Evolutionary conservation across 2,329 filamentous ascomycete species (phyloP), one percentile per base, ranked within the genome.

Genomic region (Exophiala viscosa): DNA sequence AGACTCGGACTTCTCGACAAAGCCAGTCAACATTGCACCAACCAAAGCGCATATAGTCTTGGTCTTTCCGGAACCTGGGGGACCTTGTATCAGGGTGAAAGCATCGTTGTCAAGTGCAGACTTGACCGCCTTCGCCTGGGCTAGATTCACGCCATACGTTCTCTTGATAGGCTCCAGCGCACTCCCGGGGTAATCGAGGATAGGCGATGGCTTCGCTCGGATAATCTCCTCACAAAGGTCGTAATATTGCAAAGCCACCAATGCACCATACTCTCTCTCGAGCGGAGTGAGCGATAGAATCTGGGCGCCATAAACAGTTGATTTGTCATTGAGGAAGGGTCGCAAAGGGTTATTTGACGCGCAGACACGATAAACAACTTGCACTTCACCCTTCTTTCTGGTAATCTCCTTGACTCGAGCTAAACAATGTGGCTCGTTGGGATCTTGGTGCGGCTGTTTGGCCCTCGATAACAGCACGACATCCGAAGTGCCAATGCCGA

Each of bases 41-140:
- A 97, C 91, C 77, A 99, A 95, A 31, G 92, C 93, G 50, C 95
- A 83, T 55, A 99, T 99, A 0, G 93, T 99, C 69, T 99, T 99
- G 0, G 93, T 99, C 74, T 99, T 99, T 66, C 92, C 93, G 3
- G 93, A 96, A 69, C 93, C 93, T 1, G 93, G 93, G 45, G 93
- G 93, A 50, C 89, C 93, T 73, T 99, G 93, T 62, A 99, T 90
- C 55, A 99, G 76, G 2, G 93, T 97, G 66, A 99, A 99, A 0
- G 90, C 95, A 70, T 97, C 93, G 62, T 99, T 99, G 64, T 95
- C 91, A 52, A 91, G 82, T 10, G 91, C 92, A 48, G 92, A 95
- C 59, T 93, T 82, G 56, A 99, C 89, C 6, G 93, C 93, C 69
- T 88, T 88, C 3, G 92, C 90, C 67, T 99, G 93, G 5, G 90